These are phyloP conservation scores for Metschnikowia picachoensis DNA, from an alignment of 805 yeast genomes.

Conservation along the genomic window DNA sequence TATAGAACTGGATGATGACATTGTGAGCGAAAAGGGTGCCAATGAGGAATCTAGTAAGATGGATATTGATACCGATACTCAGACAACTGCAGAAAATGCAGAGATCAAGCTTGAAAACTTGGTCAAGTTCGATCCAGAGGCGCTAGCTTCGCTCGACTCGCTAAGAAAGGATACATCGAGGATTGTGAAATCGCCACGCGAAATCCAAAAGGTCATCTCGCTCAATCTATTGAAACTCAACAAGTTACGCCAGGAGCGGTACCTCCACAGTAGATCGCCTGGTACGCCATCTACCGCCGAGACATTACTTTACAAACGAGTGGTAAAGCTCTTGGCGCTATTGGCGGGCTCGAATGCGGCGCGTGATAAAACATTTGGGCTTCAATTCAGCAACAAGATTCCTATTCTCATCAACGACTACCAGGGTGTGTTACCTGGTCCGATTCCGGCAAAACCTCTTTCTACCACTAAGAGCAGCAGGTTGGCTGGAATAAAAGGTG, in stretches of 20 bases:
- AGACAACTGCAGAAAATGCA: background rate
- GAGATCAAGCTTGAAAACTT: constrained; percentile 30
- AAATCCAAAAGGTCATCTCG: constrained; percentile 35
- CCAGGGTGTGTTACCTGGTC: constrained; percentile 74
- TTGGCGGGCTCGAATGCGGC: constrained; percentile 31
- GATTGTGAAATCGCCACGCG: constrained; percentile 25
- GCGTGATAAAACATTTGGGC: constrained; percentile 23
- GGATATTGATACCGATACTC: constrained; percentile 1
- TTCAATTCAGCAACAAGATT: constrained; percentile 38
- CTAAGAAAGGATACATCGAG: constrained; percentile 24
- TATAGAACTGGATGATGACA: background rate
- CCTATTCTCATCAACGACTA: constrained; percentile 75
- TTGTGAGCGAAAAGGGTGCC: background rate
- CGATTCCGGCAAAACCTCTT: constrained; percentile 25
- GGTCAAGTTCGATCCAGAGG: constrained; percentile 35
- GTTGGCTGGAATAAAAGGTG: constrained; percentile 38
- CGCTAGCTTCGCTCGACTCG: constrained; percentile 21
- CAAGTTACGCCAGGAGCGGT: constrained; percentile 40
- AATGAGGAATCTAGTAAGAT: background rate
- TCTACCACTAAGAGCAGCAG: constrained; percentile 22
- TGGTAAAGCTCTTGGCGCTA: constrained; percentile 28
- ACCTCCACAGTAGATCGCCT: constrained; percentile 25
- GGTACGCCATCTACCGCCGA: constrained; percentile 26
- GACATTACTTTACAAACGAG: constrained; percentile 27
- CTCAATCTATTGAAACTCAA: constrained; percentile 31